These are phyloP conservation scores for Sambucus nigra DNA, from an alignment of 129 eudicot genomes.

Conservation along the genomic window DNA sequence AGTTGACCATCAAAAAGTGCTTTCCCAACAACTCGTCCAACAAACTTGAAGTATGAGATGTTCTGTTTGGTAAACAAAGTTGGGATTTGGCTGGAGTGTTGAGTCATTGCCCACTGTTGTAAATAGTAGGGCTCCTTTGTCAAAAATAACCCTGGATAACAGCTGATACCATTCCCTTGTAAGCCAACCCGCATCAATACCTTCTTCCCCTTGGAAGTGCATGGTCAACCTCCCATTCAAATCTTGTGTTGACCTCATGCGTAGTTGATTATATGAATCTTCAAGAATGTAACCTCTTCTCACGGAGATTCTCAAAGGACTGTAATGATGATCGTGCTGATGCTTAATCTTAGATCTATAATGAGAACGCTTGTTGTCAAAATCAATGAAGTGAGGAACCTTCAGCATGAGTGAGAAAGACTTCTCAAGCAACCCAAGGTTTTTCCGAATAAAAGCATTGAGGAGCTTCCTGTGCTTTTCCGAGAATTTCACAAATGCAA, in stretches of 20 bases:
- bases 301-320: constrained; percentile 89
- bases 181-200: constrained; percentile 99
- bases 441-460: constrained; percentile 84
- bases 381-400: constrained; percentile 95
- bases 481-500: constrained; percentile 72
- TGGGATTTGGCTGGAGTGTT: constrained; percentile 97
- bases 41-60: constrained; percentile 94
- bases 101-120: constrained; percentile 95
- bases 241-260: constrained; percentile 83
- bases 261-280: constrained; percentile 93
- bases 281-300: constrained; percentile 96
- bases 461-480: constrained; percentile 87
- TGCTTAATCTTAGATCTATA: constrained; percentile 97
- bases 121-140: constrained; percentile 86
- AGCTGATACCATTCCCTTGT: constrained; percentile 99
- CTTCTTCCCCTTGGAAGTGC: constrained; percentile 98
- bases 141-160: constrained; percentile 88
- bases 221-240: constrained; percentile 89
- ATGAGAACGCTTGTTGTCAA: constrained; percentile 88
- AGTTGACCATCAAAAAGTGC: constrained; percentile 95
- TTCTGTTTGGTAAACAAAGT: constrained; percentile 96
- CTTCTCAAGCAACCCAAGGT: constrained; percentile 91
- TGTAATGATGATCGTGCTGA: constrained; percentile 92
- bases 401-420: constrained; percentile 90
- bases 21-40: constrained; percentile 97